Conservation (phyloP, 176 grass and related monocot species). For the Oryza coarctata region DNA sequence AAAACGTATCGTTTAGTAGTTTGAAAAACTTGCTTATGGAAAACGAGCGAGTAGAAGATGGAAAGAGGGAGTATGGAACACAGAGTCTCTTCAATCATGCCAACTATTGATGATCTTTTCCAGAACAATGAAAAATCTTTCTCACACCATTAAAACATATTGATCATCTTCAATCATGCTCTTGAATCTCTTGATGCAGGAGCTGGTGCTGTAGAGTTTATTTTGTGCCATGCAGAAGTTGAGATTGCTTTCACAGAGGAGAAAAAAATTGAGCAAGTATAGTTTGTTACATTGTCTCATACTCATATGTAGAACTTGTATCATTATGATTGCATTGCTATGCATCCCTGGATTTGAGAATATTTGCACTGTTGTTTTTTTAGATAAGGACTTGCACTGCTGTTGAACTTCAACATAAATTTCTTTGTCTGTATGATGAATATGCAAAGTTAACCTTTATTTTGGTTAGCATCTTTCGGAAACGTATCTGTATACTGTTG, state of each 20-base stretch:
- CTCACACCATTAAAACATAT: neutral
- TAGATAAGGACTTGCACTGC: too few species aligned
- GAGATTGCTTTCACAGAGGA: conserved; percentile 81
- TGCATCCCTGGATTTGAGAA: neutral
- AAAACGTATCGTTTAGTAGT: too few species aligned
- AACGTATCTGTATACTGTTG: neutral
- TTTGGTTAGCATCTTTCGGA: conserved; percentile 10
- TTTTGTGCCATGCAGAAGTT: conserved; percentile 88
- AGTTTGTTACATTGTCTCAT: conserved; percentile 14
- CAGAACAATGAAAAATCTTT: conserved; percentile 18
- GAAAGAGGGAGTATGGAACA: too few species aligned
- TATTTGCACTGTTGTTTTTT: too few species aligned
- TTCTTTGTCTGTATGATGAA: neutral
- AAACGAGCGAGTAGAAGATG: too few species aligned
- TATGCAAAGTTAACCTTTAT: conserved; percentile 1
- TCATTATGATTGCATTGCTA: conserved; percentile 18
- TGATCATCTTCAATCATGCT: neutral
- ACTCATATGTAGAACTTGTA: conserved; percentile 13
- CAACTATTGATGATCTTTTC: neutral
- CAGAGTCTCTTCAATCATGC: neutral
- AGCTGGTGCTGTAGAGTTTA: conserved; percentile 82
- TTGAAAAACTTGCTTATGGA: too few species aligned
- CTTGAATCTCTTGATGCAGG: conserved; percentile 50
- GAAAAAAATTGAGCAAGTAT: conserved; percentile 73
- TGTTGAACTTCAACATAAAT: neutral